phyloP scores from a whole-genome alignment of 345 rosid species.

The Trapa bicornis region DNA sequence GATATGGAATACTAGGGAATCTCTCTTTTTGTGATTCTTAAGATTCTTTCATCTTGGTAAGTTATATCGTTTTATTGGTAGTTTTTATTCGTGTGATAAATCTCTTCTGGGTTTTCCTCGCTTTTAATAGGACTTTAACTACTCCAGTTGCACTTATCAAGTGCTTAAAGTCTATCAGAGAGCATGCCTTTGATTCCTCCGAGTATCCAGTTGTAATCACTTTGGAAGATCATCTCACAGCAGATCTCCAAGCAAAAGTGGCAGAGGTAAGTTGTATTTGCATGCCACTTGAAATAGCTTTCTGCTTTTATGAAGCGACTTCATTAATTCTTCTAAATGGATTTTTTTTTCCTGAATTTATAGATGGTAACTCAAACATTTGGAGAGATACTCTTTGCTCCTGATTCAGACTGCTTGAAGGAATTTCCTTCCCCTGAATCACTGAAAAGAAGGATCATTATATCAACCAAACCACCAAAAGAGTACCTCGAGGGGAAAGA shows the following conservation, averaged over 20 bases:
- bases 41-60: neutral
- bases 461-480: slow-evolving; percentile 93
- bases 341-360: slow-evolving; percentile 6
- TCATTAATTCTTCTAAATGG: slow-evolving; percentile 5
- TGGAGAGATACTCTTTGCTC: slow-evolving; percentile 72
- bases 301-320: neutral
- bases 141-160: slow-evolving; percentile 63
- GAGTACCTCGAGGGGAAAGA: slow-evolving; percentile 47
- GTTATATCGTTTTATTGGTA: neutral
- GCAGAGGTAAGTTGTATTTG: slow-evolving; percentile 38
- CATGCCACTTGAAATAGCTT: neutral
- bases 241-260: slow-evolving; percentile 82
- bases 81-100: neutral
- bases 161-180: slow-evolving; percentile 63
- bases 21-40: neutral
- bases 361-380: slow-evolving; percentile 73
- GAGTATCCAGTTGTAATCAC: slow-evolving; percentile 88
- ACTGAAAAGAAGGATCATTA: slow-evolving; percentile 54
- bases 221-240: slow-evolving; percentile 88
- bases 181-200: slow-evolving; percentile 61
- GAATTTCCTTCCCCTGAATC: slow-evolving; percentile 78
- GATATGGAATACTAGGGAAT: neutral
- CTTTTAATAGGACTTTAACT: slow-evolving; percentile 61
- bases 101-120: neutral
- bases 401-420: slow-evolving; percentile 65